Conservation (phyloP, 352 stramenopile species). For the Phytophthora sansomeana region DNA sequence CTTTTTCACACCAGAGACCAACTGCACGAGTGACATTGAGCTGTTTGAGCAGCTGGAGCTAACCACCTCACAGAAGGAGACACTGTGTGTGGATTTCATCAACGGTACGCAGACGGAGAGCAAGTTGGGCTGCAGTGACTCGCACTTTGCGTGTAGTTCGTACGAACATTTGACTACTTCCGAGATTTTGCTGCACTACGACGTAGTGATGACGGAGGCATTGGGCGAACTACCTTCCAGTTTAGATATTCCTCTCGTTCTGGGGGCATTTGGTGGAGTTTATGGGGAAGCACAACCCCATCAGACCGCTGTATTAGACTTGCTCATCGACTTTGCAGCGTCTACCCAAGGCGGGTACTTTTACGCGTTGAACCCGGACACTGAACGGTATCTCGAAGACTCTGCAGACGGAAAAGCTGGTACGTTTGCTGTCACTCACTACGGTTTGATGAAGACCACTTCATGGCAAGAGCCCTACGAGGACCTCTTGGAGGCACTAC, state of each 20-base stretch:
- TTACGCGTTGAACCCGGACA: constrained; percentile 73
- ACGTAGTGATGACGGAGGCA: constrained; percentile 52
- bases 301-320: constrained; percentile 64
- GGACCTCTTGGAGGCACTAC: constrained; percentile 56
- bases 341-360: constrained; percentile 68
- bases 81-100: constrained; percentile 55
- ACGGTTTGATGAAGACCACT: constrained; percentile 58
- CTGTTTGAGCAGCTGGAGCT: constrained; percentile 38
- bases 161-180: constrained; percentile 50
- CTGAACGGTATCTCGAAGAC: constrained; percentile 65
- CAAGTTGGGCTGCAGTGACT: constrained; percentile 45
- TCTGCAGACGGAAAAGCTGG: constrained; percentile 49
- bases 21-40: constrained; percentile 44
- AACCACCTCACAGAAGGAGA: constrained; percentile 17
- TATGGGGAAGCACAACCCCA: constrained; percentile 62
- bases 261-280: constrained; percentile 72
- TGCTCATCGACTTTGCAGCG: constrained; percentile 65
- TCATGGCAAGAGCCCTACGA: constrained; percentile 66
- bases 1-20: constrained; percentile 53
- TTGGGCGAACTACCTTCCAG: constrained; percentile 43
- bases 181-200: constrained; percentile 44
- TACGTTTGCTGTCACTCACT: constrained; percentile 62
- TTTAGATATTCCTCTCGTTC: constrained; percentile 51
- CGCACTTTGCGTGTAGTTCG: constrained; percentile 47
- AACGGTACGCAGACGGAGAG: constrained; percentile 47